Conservation (phyloP, 148 eudicot genomes). For the Simmondsia chinensis region DNA sequence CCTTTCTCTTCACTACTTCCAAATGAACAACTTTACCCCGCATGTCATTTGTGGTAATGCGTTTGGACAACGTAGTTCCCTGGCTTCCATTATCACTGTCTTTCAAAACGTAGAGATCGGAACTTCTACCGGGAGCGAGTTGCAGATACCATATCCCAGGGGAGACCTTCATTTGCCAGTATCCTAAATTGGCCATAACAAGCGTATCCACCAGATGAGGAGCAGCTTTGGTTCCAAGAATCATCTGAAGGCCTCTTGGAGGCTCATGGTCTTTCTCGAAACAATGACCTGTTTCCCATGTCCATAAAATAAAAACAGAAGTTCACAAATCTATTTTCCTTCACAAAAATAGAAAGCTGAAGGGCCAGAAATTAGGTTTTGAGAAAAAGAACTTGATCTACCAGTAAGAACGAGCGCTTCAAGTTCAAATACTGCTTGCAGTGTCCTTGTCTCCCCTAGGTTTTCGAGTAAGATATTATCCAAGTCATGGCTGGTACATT, state of each 20-base stretch:
- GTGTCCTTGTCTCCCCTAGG: slow-evolving; percentile 78
- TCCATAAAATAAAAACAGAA: slow-evolving; percentile 1
- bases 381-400: slow-evolving; percentile 11
- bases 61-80: slow-evolving; percentile 42
- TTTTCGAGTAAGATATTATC: slow-evolving; percentile 95
- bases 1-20: slow-evolving; percentile 81
- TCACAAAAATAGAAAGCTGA: too few relatives aligned
- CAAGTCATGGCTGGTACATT: slow-evolving; percentile 77
- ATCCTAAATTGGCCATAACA: slow-evolving; percentile 96
- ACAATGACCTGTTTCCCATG: slow-evolving; percentile 66
- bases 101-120: slow-evolving; percentile 73
- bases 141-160: slow-evolving; percentile 96
- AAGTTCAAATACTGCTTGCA: slow-evolving; percentile 93
- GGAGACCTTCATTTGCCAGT: slow-evolving; percentile 99
- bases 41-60: slow-evolving; percentile 69
- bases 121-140: slow-evolving; percentile 96
- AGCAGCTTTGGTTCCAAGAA: slow-evolving; percentile 74
- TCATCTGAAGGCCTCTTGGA: slow-evolving; percentile 92
- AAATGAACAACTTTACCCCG: slow-evolving; percentile 81
- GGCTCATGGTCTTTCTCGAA: slow-evolving; percentile 90
- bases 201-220: slow-evolving; percentile 95
- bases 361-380: neutral
- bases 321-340: too few relatives aligned
- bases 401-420: slow-evolving; percentile 98
- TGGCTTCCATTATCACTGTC: slow-evolving; percentile 51